Conservation (phyloP, 441 rosid genomes). For the Sinapis alba region DNA sequence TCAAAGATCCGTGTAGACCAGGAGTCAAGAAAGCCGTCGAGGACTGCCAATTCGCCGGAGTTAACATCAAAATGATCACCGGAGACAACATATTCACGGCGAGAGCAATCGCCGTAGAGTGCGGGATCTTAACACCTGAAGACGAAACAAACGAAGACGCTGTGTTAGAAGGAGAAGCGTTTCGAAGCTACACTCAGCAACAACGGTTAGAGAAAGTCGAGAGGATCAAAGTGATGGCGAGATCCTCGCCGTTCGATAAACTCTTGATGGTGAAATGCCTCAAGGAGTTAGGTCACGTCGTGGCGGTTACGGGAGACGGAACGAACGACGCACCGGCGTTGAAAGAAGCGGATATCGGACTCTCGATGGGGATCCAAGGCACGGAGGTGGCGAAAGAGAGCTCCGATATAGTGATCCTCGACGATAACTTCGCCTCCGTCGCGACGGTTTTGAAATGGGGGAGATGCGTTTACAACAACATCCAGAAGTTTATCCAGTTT, state of each 20-base stretch:
- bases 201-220: constrained; percentile 55
- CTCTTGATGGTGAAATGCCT: constrained; percentile 62
- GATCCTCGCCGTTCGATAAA: constrained; percentile 63
- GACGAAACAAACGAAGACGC: constrained; percentile 38
- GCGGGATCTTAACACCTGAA: constrained; percentile 50
- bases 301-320: constrained; percentile 66
- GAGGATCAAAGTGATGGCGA: constrained; percentile 56
- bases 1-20: constrained; percentile 59
- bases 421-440: constrained; percentile 56
- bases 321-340: constrained; percentile 69
- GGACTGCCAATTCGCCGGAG: constrained; percentile 57
- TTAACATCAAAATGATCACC: constrained; percentile 61
- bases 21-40: constrained; percentile 58
- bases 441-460: constrained; percentile 61
- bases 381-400: constrained; percentile 68
- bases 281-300: constrained; percentile 61
- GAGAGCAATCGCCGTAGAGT: constrained; percentile 59
- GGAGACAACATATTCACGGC: constrained; percentile 65
- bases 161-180: constrained; percentile 51
- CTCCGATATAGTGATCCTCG: constrained; percentile 61
- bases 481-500: constrained; percentile 62
- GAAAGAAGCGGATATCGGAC: constrained; percentile 63
- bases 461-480: constrained; percentile 60
- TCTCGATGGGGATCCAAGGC: constrained; percentile 69
- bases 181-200: constrained; percentile 49